Base-by-base conservation (phyloP, 192 early-diverging fungal genomes). In the Rhizophagus sp. region DNA sequence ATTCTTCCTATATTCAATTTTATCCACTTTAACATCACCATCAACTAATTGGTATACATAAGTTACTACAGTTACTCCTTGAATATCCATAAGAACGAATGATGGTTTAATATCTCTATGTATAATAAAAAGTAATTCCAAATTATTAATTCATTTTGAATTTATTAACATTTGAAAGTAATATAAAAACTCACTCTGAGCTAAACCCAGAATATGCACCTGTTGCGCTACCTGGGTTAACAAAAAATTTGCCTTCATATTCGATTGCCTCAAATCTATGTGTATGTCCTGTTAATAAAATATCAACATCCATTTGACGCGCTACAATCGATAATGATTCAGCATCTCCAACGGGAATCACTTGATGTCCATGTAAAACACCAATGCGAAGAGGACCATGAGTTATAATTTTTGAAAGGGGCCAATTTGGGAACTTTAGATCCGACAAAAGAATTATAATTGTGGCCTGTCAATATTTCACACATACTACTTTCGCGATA, bases 61-160 rank as follows among this genome's bases (percentile, higher is more conserved):
- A 8, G 94, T 89, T 6, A 94, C 90, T 4, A 98, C 90, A 0
- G 84, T 86, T 3, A 85, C 79, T 9, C 90, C 91, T 80, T 95
- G 93, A 76, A 98, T 83, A 86, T 99, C 97, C 94, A 99, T 95
- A 79, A 99, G 81, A 47, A 98, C 96, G 89, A 99, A 99, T 62
- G 95, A 96, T 65, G 97, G 96, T 30, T 91, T 88, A 64, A 90
- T 83, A 3, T 93, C 91, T 64, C 87, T 90, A 82, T 69, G 74
- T 41, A 15, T 67, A 15, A 66, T 64, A 73, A 1, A 79, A 76
- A 63, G 57, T 62, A 77, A 79, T 22, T 73, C 10, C 22, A 11
- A 6, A 61, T 68, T 13, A 61, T 80, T 13, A 61, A 65, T 34
- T 19, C 34, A 36, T 66, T 15, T 12, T 19, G 57, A 15, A 49